phyloP scores from a whole-genome alignment of 2,329 filamentous ascomycete species.

The Penicillium sp. region DNA sequence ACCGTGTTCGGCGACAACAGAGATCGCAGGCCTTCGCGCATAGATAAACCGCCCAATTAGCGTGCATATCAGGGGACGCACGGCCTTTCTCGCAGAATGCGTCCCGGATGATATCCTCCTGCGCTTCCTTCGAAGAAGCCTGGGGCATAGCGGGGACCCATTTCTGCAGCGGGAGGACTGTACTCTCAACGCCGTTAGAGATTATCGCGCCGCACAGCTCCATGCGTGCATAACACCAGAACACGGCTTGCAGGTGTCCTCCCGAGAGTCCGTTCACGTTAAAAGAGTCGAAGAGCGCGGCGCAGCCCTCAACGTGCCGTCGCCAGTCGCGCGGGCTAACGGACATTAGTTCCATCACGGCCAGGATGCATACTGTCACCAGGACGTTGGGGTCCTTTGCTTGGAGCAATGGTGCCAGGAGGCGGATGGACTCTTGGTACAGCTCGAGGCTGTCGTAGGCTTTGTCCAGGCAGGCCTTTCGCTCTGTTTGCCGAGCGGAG shows the following conservation, averaged over 20 bases:
- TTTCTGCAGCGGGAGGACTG: slow-evolving; percentile 50
- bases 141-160: slow-evolving; percentile 45
- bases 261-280: slow-evolving; percentile 52
- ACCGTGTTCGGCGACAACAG: slow-evolving; percentile 49
- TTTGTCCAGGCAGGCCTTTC: slow-evolving; percentile 45
- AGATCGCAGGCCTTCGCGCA: slow-evolving; percentile 54
- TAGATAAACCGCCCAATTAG: slow-evolving; percentile 60
- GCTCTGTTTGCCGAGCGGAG: slow-evolving; percentile 52
- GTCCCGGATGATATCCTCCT: slow-evolving; percentile 22
- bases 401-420: slow-evolving; percentile 49
- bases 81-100: slow-evolving; percentile 22
- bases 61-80: slow-evolving; percentile 52
- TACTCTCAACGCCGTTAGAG: slow-evolving; percentile 50
- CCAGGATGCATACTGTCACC: slow-evolving; percentile 54
- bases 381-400: slow-evolving; percentile 51
- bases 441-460: slow-evolving; percentile 52
- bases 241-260: slow-evolving; percentile 53
- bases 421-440: slow-evolving; percentile 53
- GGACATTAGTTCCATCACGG: slow-evolving; percentile 53
- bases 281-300: slow-evolving; percentile 51
- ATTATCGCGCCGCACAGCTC: slow-evolving; percentile 56
- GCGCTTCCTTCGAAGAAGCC: slow-evolving; percentile 33
- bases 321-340: slow-evolving; percentile 52
- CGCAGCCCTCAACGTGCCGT: slow-evolving; percentile 56
- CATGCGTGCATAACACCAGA: slow-evolving; percentile 60